phyloP scores from a whole-genome alignment of 495 filamentous ascomycete species.

The Letharia lupina region DNA sequence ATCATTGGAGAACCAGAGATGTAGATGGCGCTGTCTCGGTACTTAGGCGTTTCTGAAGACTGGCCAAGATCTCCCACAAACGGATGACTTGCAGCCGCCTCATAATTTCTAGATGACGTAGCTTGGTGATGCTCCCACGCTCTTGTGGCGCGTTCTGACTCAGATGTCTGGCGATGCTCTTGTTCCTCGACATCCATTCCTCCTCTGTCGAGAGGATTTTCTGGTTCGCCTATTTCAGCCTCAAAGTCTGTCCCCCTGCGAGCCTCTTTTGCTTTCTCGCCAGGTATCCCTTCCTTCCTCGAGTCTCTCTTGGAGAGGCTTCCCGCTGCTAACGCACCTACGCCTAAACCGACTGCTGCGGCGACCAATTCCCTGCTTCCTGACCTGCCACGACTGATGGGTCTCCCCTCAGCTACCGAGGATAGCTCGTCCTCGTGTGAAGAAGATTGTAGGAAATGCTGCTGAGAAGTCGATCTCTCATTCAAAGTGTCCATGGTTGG shows the following conservation, averaged over 20 bases:
- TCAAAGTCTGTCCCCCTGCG: conserved; percentile 5
- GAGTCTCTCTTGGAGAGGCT: conserved; percentile 10
- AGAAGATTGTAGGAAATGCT: background rate
- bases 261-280: conserved; percentile 24
- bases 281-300: conserved; percentile 12
- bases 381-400: background rate
- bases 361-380: background rate
- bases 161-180: background rate
- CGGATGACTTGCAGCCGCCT: background rate
- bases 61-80: background rate
- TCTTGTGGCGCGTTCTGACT: background rate
- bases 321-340: conserved; percentile 12
- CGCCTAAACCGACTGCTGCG: conserved; percentile 9
- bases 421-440: background rate
- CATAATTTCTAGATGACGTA: background rate
- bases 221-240: conserved; percentile 5
- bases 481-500: conserved; percentile 4
- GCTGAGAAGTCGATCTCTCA: conserved; percentile 6
- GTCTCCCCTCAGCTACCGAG: background rate
- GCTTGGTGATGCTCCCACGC: background rate
- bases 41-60: conserved; percentile 9
- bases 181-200: background rate
- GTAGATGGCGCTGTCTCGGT: conserved; percentile 45
- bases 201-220: background rate
- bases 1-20: conserved; percentile 42